A percentile compares a stretch with the other conserved stretches of the same genome.
These are phyloP conservation scores for Aspergillus thermomutatus DNA, from an alignment of 2,329 filamentous ascomycete genomes.

Conservation along the genomic window DNA sequence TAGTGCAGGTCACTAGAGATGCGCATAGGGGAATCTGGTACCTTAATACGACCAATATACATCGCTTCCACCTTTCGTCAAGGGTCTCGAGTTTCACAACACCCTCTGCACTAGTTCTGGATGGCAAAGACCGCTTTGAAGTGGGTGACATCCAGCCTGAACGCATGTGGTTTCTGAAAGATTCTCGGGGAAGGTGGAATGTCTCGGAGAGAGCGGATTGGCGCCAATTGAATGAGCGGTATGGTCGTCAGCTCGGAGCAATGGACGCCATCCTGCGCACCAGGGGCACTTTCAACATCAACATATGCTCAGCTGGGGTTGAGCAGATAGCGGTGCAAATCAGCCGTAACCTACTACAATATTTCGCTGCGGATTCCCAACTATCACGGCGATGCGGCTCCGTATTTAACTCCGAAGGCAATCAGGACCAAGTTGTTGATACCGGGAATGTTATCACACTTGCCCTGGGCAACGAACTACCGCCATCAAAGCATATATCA, in stretches of 20 bases:
- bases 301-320: constrained; percentile 20
- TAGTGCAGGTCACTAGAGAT: constrained; percentile 40
- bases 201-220: constrained; percentile 18
- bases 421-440: constrained; percentile 1
- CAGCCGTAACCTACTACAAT: constrained; percentile 57
- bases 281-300: constrained; percentile 44
- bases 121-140: constrained; percentile 15
- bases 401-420: neutral
- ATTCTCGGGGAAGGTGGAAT: constrained; percentile 18
- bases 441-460: constrained; percentile 47
- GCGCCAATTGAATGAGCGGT: constrained; percentile 32
- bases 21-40: constrained; percentile 27
- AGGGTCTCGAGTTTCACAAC: constrained; percentile 1
- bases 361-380: constrained; percentile 52
- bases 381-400: constrained; percentile 30
- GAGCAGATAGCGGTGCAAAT: constrained; percentile 49
- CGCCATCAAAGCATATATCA: constrained; percentile 8
- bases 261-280: constrained; percentile 54
- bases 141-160: constrained; percentile 6
- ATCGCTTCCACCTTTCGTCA: constrained; percentile 34
- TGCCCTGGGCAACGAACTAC: constrained; percentile 19
- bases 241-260: constrained; percentile 49
- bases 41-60: constrained; percentile 44
- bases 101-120: constrained; percentile 17
- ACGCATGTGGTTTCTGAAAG: constrained; percentile 24